Conservation (phyloP, 2,329 filamentous ascomycete genomes). For the Colletotrichum horii region DNA sequence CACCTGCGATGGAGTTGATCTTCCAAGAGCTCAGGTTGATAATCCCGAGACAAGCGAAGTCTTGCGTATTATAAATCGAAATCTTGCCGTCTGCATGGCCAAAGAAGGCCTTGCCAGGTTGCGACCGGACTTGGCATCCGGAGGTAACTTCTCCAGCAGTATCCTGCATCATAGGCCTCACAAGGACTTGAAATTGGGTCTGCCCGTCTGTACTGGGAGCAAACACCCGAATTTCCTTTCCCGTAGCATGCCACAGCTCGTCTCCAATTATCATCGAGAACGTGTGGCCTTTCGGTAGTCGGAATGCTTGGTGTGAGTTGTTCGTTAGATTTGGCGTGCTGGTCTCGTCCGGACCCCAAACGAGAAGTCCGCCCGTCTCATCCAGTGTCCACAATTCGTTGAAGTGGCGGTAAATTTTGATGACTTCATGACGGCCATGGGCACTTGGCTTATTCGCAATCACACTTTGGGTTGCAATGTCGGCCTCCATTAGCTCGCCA, state of each 20-base stretch:
- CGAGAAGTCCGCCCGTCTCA: conserved; percentile 82
- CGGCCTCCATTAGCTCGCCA: conserved; percentile 89
- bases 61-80: conserved; percentile 83
- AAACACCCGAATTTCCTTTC: conserved; percentile 88
- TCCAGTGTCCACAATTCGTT: conserved; percentile 95
- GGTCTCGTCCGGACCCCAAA: conserved; percentile 81
- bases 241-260: conserved; percentile 85
- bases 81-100: conserved; percentile 94
- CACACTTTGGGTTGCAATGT: conserved; percentile 76
- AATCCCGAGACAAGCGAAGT: conserved; percentile 79
- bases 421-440: conserved; percentile 80
- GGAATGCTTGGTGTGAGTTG: conserved; percentile 74
- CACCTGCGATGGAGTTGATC: conserved; percentile 84
- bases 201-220: conserved; percentile 73
- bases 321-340: conserved; percentile 77
- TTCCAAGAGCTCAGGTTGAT: conserved; percentile 93
- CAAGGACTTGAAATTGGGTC: conserved; percentile 75
- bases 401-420: conserved; percentile 83
- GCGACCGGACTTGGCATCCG: conserved; percentile 75
- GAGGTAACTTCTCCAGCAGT: conserved; percentile 87
- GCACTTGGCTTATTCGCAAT: conserved; percentile 71
- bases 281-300: conserved; percentile 80
- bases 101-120: conserved; percentile 83
- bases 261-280: conserved; percentile 89
- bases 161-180: conserved; percentile 72